Evolutionary conservation across 73 alveolate genomes (phyloP).

Genomic region (Uronychia binucleata): DNA sequence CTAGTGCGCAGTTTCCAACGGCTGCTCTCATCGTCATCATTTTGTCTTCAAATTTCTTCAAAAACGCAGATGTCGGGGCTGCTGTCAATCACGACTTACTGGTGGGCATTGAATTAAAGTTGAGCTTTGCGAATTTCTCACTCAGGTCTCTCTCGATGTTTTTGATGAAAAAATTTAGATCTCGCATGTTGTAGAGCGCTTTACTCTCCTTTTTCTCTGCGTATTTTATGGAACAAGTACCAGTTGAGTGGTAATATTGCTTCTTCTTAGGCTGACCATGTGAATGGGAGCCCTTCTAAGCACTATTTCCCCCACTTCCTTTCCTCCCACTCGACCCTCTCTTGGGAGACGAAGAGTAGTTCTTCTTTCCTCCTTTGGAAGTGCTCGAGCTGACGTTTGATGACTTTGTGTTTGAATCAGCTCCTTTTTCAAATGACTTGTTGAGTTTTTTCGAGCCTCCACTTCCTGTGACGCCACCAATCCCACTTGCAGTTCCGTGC

Average conservation of each 20-base stretch:
- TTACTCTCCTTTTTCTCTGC: constrained; percentile 3
- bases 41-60: constrained; percentile 55
- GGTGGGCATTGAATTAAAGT: constrained; percentile 11
- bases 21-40: constrained; percentile 23
- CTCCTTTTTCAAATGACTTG: constrained; percentile 25
- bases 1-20: not conserved
- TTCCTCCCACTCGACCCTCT: not conserved
- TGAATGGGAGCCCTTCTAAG: constrained; percentile 4
- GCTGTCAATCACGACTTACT: not conserved
- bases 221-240: not conserved
- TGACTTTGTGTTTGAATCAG: not conserved
- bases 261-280: not conserved
- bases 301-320: not conserved
- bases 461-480: not conserved
- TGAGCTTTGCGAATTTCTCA: constrained; percentile 29
- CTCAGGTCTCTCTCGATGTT: constrained; percentile 41
- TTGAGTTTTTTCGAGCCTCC: not conserved
- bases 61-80: constrained; percentile 46
- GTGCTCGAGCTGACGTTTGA: not conserved
- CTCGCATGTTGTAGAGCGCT: constrained; percentile 37
- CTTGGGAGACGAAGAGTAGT: not conserved
- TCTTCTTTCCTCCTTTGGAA: not conserved
- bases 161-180: constrained; percentile 44
- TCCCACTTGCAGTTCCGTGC: not conserved
- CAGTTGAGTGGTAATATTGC: not conserved